Evolutionary conservation across 768 basidiomycete species (phyloP), one percentile per base, ranked within the genome.

Genomic region (Mycena indigotica): DNA sequence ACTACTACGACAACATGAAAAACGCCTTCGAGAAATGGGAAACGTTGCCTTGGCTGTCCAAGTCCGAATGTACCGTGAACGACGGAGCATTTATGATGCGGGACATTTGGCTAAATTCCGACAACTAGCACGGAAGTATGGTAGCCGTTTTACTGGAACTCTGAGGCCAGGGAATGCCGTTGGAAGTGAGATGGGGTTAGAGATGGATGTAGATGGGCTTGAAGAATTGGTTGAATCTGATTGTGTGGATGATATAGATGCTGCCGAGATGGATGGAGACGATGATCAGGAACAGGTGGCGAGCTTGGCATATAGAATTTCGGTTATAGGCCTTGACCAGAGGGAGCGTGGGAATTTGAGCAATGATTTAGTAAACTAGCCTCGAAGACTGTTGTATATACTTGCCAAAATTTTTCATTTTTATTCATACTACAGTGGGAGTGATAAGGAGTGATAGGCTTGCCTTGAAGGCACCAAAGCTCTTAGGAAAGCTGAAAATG

Each of bases 141-240:
- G 58, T 26, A n/a, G n/a, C 35, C 12, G 12, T 8, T 60, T 60
- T 38, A 55, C 53, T 1, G 54, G 53, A 1, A 44, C 48, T 1
- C n/a, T 60, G 8, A 1, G 15, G 21, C 46, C 39, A 0, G 58
- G 58, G 15, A 15, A n/a, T 2, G n/a, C 53, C 4, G 3, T 60
- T 40, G 58, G 54, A 39, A 12, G 4, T 16, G 16, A 1, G 53
- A 39, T 21, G 4, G 17, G 26, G 52, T n/a, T 19, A 16, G 38
- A 21, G 4, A 25, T 19, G 35, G 52, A 53, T 28, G 23, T 21
- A 5, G 52, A 53, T 24, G 32, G 26, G 21, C 24, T 53, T 19
- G 35, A 24, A 17, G 46, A 19, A n/a, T n/a, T 19, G 16, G 38
- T 17, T 4, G 52, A 40, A 1, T 15, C 21, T 2, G 50, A 19